These are phyloP conservation scores for Hypoxylon sp. DNA, from an alignment of 2,329 filamentous ascomycete species.

Conservation along the genomic window DNA sequence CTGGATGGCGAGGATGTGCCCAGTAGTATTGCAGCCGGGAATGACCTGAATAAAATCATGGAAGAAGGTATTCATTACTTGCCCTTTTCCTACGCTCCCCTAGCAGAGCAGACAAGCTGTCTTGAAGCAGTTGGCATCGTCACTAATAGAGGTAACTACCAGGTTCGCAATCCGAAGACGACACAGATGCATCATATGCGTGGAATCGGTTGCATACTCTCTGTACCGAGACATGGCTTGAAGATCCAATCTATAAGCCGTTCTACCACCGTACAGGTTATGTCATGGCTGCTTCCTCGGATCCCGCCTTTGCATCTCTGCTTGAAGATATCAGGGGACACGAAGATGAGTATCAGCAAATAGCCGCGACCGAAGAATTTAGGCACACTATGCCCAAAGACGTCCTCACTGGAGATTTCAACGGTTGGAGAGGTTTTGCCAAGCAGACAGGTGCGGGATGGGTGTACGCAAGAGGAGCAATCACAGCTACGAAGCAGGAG, in stretches of 20 bases:
- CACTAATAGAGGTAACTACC: neutral
- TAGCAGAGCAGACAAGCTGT: too few relatives aligned
- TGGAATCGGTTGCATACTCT: constrained; percentile 45
- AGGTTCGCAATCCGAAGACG: constrained; percentile 42
- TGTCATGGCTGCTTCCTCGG: constrained; percentile 44
- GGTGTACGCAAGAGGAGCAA: constrained; percentile 60
- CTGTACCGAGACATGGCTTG: constrained; percentile 50
- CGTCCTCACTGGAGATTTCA: constrained; percentile 58
- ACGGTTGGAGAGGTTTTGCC: constrained; percentile 59
- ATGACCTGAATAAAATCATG: constrained; percentile 39
- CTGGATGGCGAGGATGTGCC: constrained; percentile 37
- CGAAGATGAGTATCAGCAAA: constrained; percentile 34
- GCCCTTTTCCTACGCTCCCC: constrained; percentile 36
- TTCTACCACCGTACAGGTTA: constrained; percentile 57
- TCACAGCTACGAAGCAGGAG: constrained; percentile 55
- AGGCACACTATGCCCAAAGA: constrained; percentile 59
- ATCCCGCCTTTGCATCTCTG: constrained; percentile 27
- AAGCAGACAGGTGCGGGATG: constrained; percentile 57
- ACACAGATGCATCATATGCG: constrained; percentile 41
- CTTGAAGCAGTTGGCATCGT: neutral
- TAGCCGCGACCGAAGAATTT: constrained; percentile 56
- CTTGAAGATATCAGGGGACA: constrained; percentile 29
- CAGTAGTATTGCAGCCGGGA: constrained; percentile 39
- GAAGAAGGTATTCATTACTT: constrained; percentile 33
- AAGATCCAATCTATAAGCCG: constrained; percentile 52